Evolutionary conservation across 2,329 filamentous ascomycete genomes (phyloP).

Genomic region (Cyclaneusma minus): DNA sequence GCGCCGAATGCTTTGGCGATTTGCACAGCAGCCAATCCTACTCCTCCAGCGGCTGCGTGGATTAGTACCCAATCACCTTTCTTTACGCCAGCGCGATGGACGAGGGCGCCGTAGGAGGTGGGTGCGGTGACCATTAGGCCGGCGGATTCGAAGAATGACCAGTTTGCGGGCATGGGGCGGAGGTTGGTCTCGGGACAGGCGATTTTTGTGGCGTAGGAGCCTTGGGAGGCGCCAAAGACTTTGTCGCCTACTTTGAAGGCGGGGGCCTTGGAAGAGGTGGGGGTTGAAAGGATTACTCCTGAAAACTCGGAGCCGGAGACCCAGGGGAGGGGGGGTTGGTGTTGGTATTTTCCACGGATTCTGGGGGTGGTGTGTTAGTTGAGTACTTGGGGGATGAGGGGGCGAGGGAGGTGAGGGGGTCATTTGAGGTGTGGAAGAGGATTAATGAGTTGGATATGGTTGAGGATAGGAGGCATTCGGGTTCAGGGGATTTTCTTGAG

Average conservation of each 20-base stretch:
- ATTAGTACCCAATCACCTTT: conserved; percentile 75
- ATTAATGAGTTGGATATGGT: too few relatives aligned
- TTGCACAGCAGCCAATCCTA: conserved; percentile 82
- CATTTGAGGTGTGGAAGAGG: too few relatives aligned
- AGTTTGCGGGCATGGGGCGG: conserved; percentile 61
- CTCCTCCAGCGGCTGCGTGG: conserved; percentile 83
- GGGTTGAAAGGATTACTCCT: conserved; percentile 56
- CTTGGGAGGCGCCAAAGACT: conserved; percentile 78
- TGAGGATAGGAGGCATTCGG: too few relatives aligned
- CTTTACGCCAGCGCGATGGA: conserved; percentile 62
- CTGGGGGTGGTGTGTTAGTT: too few relatives aligned
- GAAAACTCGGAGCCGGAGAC: conserved; percentile 77
- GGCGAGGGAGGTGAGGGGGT: too few relatives aligned
- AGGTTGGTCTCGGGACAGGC: conserved; percentile 50
- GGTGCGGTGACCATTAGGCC: conserved; percentile 86
- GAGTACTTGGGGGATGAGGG: too few relatives aligned
- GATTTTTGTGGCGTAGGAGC: conserved; percentile 69
- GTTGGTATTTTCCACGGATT: conserved; percentile 89
- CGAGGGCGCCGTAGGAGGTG: conserved; percentile 74
- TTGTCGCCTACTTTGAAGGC: conserved; percentile 64
- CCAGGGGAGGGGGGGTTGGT: conserved; percentile 78
- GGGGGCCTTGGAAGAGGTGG: conserved; percentile 30
- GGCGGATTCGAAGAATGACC: conserved; percentile 73
- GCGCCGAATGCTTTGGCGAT: conserved; percentile 87
- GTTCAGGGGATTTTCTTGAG: too few relatives aligned